Conservation (phyloP, 2,329 filamentous ascomycete genomes). For the Alternaria sp. region DNA sequence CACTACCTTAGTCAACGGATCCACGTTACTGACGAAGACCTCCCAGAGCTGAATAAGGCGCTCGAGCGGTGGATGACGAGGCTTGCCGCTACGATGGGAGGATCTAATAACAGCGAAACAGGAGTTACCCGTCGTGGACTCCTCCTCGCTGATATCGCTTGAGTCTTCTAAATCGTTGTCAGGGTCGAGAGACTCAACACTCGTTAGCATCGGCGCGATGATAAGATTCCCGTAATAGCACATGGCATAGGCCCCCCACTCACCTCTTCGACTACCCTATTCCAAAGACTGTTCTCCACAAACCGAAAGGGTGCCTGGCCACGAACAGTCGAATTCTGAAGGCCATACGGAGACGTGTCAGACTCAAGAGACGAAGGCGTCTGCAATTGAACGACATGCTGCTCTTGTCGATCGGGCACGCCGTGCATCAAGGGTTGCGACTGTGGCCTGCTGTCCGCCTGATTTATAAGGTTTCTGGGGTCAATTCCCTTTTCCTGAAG, state of each 20-base stretch:
- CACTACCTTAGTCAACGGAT: conserved; percentile 19
- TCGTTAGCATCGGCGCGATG: not conserved
- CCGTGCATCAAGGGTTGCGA: not conserved
- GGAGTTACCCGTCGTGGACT: conserved; percentile 62
- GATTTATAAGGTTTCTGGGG: not conserved
- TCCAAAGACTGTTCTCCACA: not conserved
- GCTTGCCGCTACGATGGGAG: conserved; percentile 57
- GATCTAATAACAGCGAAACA: conserved; percentile 42
- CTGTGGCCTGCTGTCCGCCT: not conserved
- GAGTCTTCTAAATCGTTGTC: conserved; percentile 59
- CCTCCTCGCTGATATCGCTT: conserved; percentile 65
- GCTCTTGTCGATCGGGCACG: not conserved
- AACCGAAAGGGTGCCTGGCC: not conserved
- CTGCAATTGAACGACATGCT: conserved; percentile 14
- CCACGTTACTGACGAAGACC: conserved; percentile 60
- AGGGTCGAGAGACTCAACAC: conserved; percentile 8
- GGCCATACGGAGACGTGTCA: not conserved
- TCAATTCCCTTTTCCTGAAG: conserved; percentile 25
- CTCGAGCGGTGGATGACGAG: conserved; percentile 66
- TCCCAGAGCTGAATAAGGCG: conserved; percentile 75
- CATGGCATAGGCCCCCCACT: too few relatives aligned
- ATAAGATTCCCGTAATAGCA: not conserved
- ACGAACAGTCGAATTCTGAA: not conserved
- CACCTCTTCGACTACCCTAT: not conserved
- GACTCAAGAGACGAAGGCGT: not conserved